Evolutionary conservation across 2,329 filamentous ascomycete species (phyloP), one percentile per base, ranked within the genome.

Genomic region (Fusarium albidum): DNA sequence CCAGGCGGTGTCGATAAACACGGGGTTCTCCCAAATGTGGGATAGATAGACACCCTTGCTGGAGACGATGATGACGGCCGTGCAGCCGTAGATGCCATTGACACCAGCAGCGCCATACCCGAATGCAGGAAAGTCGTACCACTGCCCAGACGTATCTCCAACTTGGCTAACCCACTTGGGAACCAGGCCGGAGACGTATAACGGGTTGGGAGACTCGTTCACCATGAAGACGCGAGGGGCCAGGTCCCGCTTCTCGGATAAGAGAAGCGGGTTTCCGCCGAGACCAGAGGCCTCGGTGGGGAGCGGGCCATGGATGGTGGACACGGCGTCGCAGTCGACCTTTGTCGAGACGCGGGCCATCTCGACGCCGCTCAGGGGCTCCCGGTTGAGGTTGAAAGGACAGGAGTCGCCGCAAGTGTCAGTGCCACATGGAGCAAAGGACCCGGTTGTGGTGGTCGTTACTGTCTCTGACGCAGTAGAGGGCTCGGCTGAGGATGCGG

Each of bases 81-180:
- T 50, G 14, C 46, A 55, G 14, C 52, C 46, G 11, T 55, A 55
- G 12, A 55, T 50, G 5, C 52, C 53, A 17, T 55, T 55, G 25
- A 48, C 42, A 27, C 31, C 31, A 7, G 13, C 31, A n/a, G 1
- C 2, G 21, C 21, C 21, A 4, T 21, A 7, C 21, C 21, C 21
- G 5, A 21, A 5, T 4, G 21, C 21, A 21, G 21, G 21, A 21
- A 21, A 21, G 7, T 21, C 21, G 21, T 21, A 21, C 21, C 21
- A 21, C 4, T 21, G 21, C 7, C 21, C 21, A 21, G 21, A 21
- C 21, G 21, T 21, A 7, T 21, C 21, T 21, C 21, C 21, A 21
- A 21, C 21, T 7, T 21, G 21, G 21, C 21, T 21, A 7, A 21
- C 21, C 21, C 21, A 21, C 5, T 4, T 7, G 7, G 21, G 21